Evolutionary conservation across 371 early-diverging fungal genomes (phyloP).

Genomic region (Mucor indicus): DNA sequence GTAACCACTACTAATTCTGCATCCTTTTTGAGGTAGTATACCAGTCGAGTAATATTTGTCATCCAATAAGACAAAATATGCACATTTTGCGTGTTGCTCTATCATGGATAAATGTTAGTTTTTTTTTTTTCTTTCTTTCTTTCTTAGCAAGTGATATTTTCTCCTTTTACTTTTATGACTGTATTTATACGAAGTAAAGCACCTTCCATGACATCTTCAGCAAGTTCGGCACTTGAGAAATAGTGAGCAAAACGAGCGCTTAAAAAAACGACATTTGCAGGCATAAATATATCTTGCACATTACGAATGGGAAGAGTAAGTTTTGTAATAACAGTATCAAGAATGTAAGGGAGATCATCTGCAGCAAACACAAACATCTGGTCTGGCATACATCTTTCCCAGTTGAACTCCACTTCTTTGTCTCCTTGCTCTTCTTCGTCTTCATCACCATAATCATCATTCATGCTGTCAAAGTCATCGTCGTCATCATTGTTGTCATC

Average conservation of each 20-base stretch:
- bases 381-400: slow-evolving; percentile 75
- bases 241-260: slow-evolving; percentile 87
- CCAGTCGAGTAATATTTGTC: slow-evolving; percentile 68
- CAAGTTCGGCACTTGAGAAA: slow-evolving; percentile 68
- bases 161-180: slow-evolving; percentile 59
- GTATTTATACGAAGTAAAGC: slow-evolving; percentile 58
- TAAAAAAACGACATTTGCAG: slow-evolving; percentile 87
- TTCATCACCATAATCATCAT: slow-evolving; percentile 6
- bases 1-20: slow-evolving; percentile 60
- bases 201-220: slow-evolving; percentile 65
- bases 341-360: slow-evolving; percentile 21
- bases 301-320: slow-evolving; percentile 49
- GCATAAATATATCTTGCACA: slow-evolving; percentile 59
- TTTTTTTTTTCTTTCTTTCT: not conserved
- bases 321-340: slow-evolving; percentile 61
- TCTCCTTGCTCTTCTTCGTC: slow-evolving; percentile 19
- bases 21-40: slow-evolving; percentile 84
- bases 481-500: slow-evolving; percentile 11
- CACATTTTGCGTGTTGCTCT: slow-evolving; percentile 13
- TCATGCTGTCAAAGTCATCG: not conserved
- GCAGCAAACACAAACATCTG: slow-evolving; percentile 90
- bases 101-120: not conserved
- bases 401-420: slow-evolving; percentile 45
- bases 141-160: too few relatives aligned
- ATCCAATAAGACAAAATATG: slow-evolving; percentile 76